Conservation (phyloP, 495 filamentous ascomycete species). For the Acidiella bohemica region DNA sequence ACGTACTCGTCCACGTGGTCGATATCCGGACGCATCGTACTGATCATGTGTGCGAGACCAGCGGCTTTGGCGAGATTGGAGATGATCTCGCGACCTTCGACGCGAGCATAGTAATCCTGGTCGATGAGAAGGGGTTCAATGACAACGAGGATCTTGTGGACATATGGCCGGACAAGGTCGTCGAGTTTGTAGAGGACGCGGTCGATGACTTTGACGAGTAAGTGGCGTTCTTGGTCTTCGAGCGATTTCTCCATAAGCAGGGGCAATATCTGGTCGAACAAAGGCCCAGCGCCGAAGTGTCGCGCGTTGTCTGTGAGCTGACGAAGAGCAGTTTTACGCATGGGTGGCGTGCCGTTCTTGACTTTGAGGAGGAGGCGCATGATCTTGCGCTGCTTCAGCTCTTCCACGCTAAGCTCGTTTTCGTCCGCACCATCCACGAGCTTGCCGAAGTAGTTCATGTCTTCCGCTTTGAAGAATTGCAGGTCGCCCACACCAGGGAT, state of each 20-base stretch:
- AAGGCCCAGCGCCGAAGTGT: conserved; percentile 84
- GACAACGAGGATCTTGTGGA: conserved; percentile 97
- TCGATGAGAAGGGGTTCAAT: conserved; percentile 98
- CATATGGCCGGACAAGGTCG: conserved; percentile 88
- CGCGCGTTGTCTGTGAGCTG: conserved; percentile 96
- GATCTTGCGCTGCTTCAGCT: conserved; percentile 96
- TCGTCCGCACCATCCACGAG: conserved; percentile 92
- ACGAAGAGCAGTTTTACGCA: conserved; percentile 97
- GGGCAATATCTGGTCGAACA: conserved; percentile 97
- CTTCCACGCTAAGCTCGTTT: conserved; percentile 79
- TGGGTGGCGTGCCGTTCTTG: conserved; percentile 98
- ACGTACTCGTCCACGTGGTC: conserved; percentile 98
- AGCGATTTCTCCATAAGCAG: conserved; percentile 97
- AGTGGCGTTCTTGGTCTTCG: conserved; percentile 95
- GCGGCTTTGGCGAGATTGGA: conserved; percentile 94
- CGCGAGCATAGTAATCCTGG: conserved; percentile 97
- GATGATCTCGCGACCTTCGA: conserved; percentile 97
- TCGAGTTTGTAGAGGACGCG: conserved; percentile 97
- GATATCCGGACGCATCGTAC: conserved; percentile 96
- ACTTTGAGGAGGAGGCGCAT: conserved; percentile 95
- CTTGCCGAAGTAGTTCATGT: conserved; percentile 99
- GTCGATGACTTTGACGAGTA: conserved; percentile 98
- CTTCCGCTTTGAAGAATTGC: conserved; percentile 97
- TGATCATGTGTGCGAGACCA: conserved; percentile 97
- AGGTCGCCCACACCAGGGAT: conserved; percentile 96